Evolutionary conservation across 2,329 filamentous ascomycete genomes (phyloP).

Genomic region (Penicillium sp.): DNA sequence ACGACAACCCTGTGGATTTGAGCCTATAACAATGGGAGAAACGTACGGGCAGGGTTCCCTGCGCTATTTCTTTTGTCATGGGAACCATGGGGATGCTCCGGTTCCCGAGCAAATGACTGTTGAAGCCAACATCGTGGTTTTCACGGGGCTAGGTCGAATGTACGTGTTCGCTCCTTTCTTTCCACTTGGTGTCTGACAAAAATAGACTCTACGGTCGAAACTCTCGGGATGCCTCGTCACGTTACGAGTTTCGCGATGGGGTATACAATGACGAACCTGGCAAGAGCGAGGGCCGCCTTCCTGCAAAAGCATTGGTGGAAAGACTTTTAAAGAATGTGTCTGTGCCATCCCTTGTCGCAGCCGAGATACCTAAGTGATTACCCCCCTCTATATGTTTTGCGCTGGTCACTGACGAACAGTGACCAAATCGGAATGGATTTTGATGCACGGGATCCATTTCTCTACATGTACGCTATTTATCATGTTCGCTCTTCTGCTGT

Average conservation of each 20-base stretch:
- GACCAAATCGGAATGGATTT: background rate
- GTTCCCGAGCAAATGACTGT: background rate
- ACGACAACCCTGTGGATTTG: background rate
- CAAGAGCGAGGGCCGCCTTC: background rate
- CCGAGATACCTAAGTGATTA: background rate
- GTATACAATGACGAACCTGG: background rate
- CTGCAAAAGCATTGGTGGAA: background rate
- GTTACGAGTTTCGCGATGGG: background rate
- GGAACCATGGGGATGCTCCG: background rate
- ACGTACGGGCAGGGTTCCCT: background rate
- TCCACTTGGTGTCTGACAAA: background rate
- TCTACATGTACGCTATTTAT: background rate
- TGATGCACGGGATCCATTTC: background rate
- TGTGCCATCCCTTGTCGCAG: background rate
- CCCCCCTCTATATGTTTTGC: background rate
- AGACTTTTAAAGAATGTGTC: background rate
- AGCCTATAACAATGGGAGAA: background rate
- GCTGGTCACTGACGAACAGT: background rate
- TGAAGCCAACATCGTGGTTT: background rate
- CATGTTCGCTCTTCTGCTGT: background rate
- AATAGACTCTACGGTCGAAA: background rate
- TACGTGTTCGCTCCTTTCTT: background rate
- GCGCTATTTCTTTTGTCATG: background rate
- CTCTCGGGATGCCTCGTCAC: background rate
- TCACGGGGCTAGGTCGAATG: background rate